Base-by-base conservation (phyloP, 352 stramenopile species). In the Pythium vanterpoolii region DNA sequence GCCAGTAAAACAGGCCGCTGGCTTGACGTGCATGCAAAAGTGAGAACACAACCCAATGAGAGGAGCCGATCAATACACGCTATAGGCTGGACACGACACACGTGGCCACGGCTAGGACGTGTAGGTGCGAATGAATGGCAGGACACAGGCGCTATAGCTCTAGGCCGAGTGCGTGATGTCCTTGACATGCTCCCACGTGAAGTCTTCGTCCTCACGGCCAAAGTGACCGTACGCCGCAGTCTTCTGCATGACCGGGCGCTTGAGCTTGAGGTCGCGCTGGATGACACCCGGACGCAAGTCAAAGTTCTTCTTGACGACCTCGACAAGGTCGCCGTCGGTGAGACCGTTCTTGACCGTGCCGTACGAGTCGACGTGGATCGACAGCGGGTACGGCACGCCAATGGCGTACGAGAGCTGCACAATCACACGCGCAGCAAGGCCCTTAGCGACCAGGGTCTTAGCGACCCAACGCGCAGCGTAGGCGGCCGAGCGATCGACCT, bases 251-350 rank as follows among this genome's bases (percentile, higher is more conserved):
- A 99, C 83, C 47, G 97, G 96, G 43, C 93, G 87, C 71, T 97
- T 98, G 55, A 99, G 83, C 71, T 99, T 89, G 31, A 99, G 83
- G 75, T 99, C 96, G 62, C 96, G 96, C 70, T 99, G 95, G 74
- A 99, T 98, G 75, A 96, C 97, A 72, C 97, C 97, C 28, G 97
- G 96, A 61, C 93, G 88, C 52, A 99, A 76, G 80, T 99, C 97
- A 71, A 99, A 99, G 79, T 99, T 99, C 76, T 98, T 98, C 64
- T 99, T 98, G 58, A 99, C 90, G 64, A 99, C 94, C 64, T 98
- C 90, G 14, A 97, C 91, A 46, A 99, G 82, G 56, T 99, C 96
- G 21, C 89, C 78, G 77, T 99, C 97, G 13, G 93, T 92, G 81
- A 98, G 90, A 30, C 83, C 86, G 31, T 97, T 79, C 78, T 98